Base-by-base conservation (phyloP, 208 protist species). In the Lotmaria passim region DNA sequence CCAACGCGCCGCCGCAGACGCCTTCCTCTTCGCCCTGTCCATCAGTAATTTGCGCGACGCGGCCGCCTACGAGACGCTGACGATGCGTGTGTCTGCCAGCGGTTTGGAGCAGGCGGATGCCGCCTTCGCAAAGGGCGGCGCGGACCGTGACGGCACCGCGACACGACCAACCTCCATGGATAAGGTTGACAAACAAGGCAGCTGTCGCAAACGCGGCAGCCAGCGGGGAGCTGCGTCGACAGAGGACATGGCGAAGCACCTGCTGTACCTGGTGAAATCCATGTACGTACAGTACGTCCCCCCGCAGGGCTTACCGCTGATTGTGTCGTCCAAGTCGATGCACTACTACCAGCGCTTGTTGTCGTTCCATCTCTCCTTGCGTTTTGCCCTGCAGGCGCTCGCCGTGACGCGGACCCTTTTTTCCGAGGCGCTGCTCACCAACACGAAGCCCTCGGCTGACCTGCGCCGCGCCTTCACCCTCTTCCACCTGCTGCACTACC, bases 331-430 rank as follows among this genome's bases (percentile, higher is more conserved):
- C 0, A 89, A 90, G 60, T 72, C 91, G n/a, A 44, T 93, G 64
- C 65, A 77, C 30, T 92, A 92, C 76, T 96, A 96, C 52, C 80
- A 91, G 51, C 72, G 79, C 0, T 79, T 96, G 30, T 90, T 93
- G 68, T 82, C 73, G 0, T 82, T 94, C 39, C 81, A 91, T 30
- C 77, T 96, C 24, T 39, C 69, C 1, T 48, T 91, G 19, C 84
- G 86, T 21, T 84, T 94, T 55, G 79, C 88, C 8, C 58, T 87
- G 21, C 73, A 89, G 59, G 82, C 88, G 19, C 76, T 96, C 36
- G 78, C 91, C 47, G 46, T 51, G 31, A 75, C 81, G 44, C 85
- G 86, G 44, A 58, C 75, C 12, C 50, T 81, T 24, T 89, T 96
- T 65, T 65, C 79, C 10, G 85, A 85, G 55, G 88, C 85, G 21